Conservation (phyloP, 2,329 filamentous ascomycete genomes). For the Aspergillus texensis region DNA sequence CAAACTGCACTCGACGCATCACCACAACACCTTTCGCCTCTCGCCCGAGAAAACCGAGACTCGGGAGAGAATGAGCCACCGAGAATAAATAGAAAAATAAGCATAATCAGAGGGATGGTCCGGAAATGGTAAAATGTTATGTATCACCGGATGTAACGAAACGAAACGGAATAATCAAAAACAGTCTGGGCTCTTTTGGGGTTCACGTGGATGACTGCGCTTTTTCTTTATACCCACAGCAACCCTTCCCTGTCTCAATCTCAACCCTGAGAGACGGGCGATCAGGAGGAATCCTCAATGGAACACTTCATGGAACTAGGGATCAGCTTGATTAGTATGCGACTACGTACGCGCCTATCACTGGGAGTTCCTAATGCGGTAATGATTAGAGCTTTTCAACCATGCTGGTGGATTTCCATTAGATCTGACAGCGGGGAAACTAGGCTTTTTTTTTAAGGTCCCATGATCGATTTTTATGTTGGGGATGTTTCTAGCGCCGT, state of each 20-base stretch:
- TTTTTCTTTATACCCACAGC: conserved; percentile 1
- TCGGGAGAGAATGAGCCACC: conserved; percentile 10
- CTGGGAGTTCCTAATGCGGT: not conserved
- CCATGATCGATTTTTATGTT: conserved; percentile 26
- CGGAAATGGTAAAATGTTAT: conserved; percentile 8
- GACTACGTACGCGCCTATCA: conserved; percentile 5
- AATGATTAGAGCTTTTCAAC: conserved; percentile 3
- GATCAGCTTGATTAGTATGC: not conserved
- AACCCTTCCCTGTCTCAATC: not conserved
- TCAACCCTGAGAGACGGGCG: not conserved
- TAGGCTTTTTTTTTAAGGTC: conserved; percentile 27
- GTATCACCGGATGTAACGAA: not conserved
- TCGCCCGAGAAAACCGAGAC: conserved; percentile 17
- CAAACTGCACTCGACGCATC: not conserved
- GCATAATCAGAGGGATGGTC: not conserved
- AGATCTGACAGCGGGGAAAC: conserved; percentile 30
- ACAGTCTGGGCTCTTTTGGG: not conserved
- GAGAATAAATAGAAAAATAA: not conserved
- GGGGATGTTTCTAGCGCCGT: conserved; percentile 4
- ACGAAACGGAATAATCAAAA: not conserved
- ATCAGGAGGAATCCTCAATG: conserved; percentile 3
- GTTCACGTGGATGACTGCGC: conserved; percentile 10
- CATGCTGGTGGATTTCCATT: conserved; percentile 6
- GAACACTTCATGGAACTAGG: not conserved
- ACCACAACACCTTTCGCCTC: not conserved